Evolutionary conservation across 345 rosid species (phyloP).

Genomic region (Lepidium aucheri): DNA sequence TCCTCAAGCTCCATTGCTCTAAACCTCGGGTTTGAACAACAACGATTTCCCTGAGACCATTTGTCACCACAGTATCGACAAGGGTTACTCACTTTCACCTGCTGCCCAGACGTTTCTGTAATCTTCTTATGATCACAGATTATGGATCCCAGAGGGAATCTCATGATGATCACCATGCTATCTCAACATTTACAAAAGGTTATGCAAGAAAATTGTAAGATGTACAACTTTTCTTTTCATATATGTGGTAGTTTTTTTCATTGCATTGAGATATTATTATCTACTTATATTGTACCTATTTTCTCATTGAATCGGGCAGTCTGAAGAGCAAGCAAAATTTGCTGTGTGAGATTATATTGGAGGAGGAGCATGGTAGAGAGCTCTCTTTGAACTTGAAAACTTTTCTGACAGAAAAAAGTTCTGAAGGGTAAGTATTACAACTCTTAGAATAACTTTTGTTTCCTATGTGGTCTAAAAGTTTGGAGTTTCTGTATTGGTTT

Average conservation of each 20-base stretch:
- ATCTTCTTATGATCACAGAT: too few relatives aligned
- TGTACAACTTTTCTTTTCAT: constrained; percentile 31
- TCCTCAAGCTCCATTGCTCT: too few relatives aligned
- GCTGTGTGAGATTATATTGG: constrained; percentile 52
- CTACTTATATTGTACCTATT: neutral
- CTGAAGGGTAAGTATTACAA: constrained; percentile 42
- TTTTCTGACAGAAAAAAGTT: constrained; percentile 41
- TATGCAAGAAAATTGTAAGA: constrained; percentile 49
- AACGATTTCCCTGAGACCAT: too few relatives aligned
- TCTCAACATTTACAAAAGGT: constrained; percentile 42
- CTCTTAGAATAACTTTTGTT: neutral
- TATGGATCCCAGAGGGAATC: constrained; percentile 31
- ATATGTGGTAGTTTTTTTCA: neutral
- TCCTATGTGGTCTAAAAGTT: too few relatives aligned
- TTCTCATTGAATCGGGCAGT: constrained; percentile 35
- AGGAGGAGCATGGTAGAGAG: constrained; percentile 55
- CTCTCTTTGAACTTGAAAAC: constrained; percentile 55
- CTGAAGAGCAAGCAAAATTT: constrained; percentile 66
- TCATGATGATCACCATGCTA: constrained; percentile 33
- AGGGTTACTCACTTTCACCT: too few relatives aligned
- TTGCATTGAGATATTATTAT: neutral
- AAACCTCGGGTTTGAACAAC: too few relatives aligned
- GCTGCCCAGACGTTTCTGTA: too few relatives aligned
- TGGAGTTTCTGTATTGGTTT: too few relatives aligned
- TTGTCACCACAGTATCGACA: too few relatives aligned